Base-by-base conservation (phyloP, 2,329 filamentous ascomycete genomes). In the Stemphylium beticola region DNA sequence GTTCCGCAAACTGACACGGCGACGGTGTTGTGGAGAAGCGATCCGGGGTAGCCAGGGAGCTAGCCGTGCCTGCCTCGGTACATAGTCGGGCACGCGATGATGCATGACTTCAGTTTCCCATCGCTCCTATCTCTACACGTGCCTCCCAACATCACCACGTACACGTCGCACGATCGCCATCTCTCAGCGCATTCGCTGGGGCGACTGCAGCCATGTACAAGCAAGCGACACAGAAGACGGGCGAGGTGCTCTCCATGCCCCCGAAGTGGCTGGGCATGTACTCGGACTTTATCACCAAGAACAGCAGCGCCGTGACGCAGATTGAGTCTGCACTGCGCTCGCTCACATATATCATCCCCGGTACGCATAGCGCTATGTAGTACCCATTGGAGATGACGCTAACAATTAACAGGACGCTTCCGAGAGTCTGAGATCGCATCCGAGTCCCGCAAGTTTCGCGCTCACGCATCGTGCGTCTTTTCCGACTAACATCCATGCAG, bases 351-450 rank as follows among this genome's bases (percentile, higher is more conserved):
- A 92, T 99, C 62, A 95, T 98, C 44, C 95, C 93, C 53, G 93
- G 90, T 87, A 73, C 52, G 73, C 52, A 62, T 15, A 74, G 42
- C 1, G 29, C 17, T 17, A 36, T 4, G 20, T 7, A 11, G n/a
- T 9, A n/a, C 0, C 38, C 29, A 8, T 11, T 18, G 8, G 15
- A n/a, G 15, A n/a, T 15, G 11, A 36, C 52, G 37, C 66, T 76
- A 45, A 75, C 40, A 40, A 1, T n/a, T 17, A 15, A 46, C n/a
- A 89, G 87, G 91, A 53, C 90, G 91, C 49, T 93, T 93, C 69
- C 87, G 91, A 66, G 93, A 98, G 77, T 93, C 93, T 59, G 95
- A 98, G 75, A 89, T 98, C 65, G 92, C 93, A 43, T 96, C 93
- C 46, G 95, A 99, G 77, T 93, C 90, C 40, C 83, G 85, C 85